These are phyloP conservation scores for Moesziomyces parantarcticus DNA, from an alignment of 1,284 basidiomycete species.

Conservation along the genomic window DNA sequence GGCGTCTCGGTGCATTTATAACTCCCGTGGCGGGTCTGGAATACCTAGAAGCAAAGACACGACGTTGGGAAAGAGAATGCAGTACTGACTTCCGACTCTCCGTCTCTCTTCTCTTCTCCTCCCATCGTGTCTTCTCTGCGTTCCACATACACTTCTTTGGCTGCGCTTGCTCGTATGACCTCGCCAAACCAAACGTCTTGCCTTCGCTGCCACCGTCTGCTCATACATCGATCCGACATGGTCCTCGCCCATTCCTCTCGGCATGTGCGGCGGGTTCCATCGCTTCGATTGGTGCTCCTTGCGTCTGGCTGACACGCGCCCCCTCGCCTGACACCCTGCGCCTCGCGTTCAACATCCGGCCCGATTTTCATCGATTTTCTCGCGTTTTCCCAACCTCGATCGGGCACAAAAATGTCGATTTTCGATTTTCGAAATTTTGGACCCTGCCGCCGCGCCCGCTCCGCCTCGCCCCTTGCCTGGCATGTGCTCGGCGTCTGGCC, in stretches of 20 bases:
- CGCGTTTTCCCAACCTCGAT: no score
- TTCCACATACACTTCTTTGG: no score
- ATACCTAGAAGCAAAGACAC: no score
- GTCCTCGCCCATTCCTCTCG: conserved; percentile 12
- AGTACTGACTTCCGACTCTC: neutral
- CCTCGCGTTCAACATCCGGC: conserved; percentile 23
- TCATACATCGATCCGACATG: neutral
- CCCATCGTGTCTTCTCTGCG: neutral
- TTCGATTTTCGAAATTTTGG: conserved; percentile 2
- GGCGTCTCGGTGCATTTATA: no score
- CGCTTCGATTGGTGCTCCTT: conserved; percentile 20
- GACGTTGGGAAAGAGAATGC: no score
- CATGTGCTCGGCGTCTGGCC: conserved; percentile 16
- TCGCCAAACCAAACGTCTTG: neutral
- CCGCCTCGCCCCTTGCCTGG: conserved; percentile 27
- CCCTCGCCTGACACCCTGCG: conserved; percentile 6
- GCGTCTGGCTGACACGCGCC: conserved; percentile 22
- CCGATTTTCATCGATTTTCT: conserved; percentile 7
- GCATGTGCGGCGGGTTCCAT: conserved; percentile 9
- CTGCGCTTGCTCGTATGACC: neutral
- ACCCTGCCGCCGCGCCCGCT: conserved; percentile 4
- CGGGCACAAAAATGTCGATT: no score
- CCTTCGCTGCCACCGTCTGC: neutral
- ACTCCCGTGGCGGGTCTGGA: no score
- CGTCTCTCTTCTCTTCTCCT: neutral